Base-by-base conservation (phyloP, 1,139 yeast genomes). In the Protomyces inouyei region DNA sequence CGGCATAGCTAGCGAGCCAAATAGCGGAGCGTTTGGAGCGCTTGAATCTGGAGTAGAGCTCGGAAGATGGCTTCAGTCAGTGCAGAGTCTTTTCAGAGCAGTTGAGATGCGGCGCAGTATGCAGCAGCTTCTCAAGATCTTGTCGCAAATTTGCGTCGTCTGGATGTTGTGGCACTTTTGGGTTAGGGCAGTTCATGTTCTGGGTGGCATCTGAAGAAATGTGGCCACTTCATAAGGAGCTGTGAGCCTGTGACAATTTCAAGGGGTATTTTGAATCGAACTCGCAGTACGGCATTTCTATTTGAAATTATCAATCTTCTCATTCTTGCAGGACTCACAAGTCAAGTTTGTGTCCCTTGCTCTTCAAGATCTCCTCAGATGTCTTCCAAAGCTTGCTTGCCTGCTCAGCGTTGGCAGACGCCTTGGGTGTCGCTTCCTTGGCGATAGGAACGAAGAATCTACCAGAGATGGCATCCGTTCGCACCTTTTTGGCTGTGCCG, bases 401-500 rank as follows among this genome's bases (percentile, higher is more conserved):
- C 23, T 52, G 52, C n/a, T 38, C 8, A 5, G 18, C 43, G 5
- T 14, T 35, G 16, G 35, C 35, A n/a, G 16, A 28, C 0, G 56
- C 56, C 18, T 18, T n/a, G 14, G 64, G 57, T 16, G 23, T 18
- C 25, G 18, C 4, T 28, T 28, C 32, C 43, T 14, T 10, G 9
- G 64, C 64, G 21, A 59, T 37, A 4, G 64, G 64, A 40, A 21
- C 38, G n/a, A 18, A 56, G 52, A 55, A 61, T n/a, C 48, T 37
- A 9, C 65, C 65, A 35, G 56, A 43, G 61, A 61, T 57, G n/a
- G 37, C 28, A 25, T 61, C 10, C 18, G 37, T 32, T 1, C 35
- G 40, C 10, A 87, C 71, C 2, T 76, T 76, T 0, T 83, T 80
- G 64, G 86, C 84, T 57, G 88, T 73, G 9, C 91, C 85, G 67